phyloP scores from a whole-genome alignment of 2,329 filamentous ascomycete genomes.

The Zymoseptoria brevis region DNA sequence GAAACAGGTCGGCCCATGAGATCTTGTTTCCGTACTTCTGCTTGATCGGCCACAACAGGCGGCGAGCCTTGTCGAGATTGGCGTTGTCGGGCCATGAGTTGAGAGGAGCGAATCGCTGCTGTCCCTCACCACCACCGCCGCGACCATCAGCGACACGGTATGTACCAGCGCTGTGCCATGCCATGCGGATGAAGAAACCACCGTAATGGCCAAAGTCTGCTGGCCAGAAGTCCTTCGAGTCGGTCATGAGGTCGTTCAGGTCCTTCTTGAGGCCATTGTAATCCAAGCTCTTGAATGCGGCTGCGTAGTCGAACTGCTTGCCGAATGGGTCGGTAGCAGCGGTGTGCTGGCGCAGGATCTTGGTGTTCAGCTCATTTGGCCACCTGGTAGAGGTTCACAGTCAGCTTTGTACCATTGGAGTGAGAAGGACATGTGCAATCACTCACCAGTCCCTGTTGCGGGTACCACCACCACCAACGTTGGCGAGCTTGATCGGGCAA shows the following conservation, averaged over 20 bases:
- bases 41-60: constrained; percentile 73
- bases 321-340: constrained; percentile 55
- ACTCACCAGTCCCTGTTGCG: constrained; percentile 55
- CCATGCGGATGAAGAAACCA: constrained; percentile 71
- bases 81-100: constrained; percentile 79
- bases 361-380: constrained; percentile 59
- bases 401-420: constrained; percentile 43
- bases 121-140: constrained; percentile 61
- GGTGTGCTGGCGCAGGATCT: constrained; percentile 66
- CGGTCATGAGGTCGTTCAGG: constrained; percentile 61
- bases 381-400: constrained; percentile 34
- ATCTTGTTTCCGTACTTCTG: constrained; percentile 79
- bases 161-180: constrained; percentile 73
- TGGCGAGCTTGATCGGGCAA: constrained; percentile 26
- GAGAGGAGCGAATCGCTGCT: constrained; percentile 72
- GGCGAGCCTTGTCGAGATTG: constrained; percentile 70
- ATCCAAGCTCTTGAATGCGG: constrained; percentile 64
- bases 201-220: constrained; percentile 77
- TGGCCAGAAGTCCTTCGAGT: constrained; percentile 75
- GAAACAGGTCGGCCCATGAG: constrained; percentile 67
- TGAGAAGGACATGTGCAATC: not conserved
- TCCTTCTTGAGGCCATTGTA: constrained; percentile 68
- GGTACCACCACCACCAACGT: constrained; percentile 47
- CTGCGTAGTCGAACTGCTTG: constrained; percentile 60
- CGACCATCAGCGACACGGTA: constrained; percentile 69